phyloP scores from a whole-genome alignment of 2,329 filamentous ascomycete genomes.

The Chrysoporthe puriensis region DNA sequence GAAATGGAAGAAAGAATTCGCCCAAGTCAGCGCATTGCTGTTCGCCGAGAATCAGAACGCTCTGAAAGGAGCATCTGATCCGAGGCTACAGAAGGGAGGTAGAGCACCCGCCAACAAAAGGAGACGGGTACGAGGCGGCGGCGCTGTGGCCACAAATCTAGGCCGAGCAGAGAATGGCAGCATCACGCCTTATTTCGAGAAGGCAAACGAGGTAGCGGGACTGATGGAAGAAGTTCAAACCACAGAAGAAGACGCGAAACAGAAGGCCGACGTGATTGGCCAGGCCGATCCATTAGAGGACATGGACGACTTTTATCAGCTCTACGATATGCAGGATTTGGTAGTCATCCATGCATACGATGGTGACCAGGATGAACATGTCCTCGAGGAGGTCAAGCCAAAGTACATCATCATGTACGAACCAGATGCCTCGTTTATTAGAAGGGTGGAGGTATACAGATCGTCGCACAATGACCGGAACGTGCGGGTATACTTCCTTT shows the following conservation, averaged over 20 bases:
- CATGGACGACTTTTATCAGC: constrained; percentile 89
- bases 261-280: constrained; percentile 73
- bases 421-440: constrained; percentile 91
- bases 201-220: constrained; percentile 77
- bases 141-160: constrained; percentile 58
- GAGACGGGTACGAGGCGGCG: constrained; percentile 80
- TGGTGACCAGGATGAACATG: constrained; percentile 91
- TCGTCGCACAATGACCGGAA: constrained; percentile 90
- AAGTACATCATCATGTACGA: constrained; percentile 99
- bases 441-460: constrained; percentile 91
- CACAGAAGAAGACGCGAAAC: constrained; percentile 74
- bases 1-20: constrained; percentile 87
- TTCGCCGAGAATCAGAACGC: constrained; percentile 81
- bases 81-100: constrained; percentile 57
- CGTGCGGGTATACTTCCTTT: constrained; percentile 94
- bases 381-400: constrained; percentile 92
- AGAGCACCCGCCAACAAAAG: constrained; percentile 83
- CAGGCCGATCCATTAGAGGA: constrained; percentile 78
- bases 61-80: constrained; percentile 68
- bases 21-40: constrained; percentile 77
- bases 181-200: constrained; percentile 79
- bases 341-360: constrained; percentile 92
- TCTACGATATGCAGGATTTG: constrained; percentile 89
- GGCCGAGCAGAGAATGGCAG: constrained; percentile 73
- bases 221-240: constrained; percentile 82